Conservation (phyloP, 2,329 filamentous ascomycete species). For the Colletotrichum sp. region DNA sequence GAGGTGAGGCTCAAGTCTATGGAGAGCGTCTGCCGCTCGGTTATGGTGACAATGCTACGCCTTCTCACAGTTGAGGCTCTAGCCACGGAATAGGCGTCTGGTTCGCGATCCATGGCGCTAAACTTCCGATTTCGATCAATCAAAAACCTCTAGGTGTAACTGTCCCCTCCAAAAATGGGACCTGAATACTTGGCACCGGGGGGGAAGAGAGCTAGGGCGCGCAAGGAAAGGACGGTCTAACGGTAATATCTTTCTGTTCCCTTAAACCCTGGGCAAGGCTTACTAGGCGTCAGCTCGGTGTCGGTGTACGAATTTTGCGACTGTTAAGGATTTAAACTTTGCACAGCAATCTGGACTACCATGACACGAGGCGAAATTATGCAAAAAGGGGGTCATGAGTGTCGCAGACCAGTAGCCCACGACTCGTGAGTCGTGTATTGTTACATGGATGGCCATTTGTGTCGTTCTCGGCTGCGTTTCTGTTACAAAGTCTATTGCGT, state of each 20-base stretch:
- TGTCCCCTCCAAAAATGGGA: not conserved
- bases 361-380: not conserved
- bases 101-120: not conserved
- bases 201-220: not conserved
- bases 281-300: not conserved
- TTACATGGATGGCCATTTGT: not conserved
- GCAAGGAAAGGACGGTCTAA: not conserved
- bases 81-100: not conserved
- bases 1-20: not conserved
- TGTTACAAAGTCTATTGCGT: not conserved
- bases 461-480: not conserved
- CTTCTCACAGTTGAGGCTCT: not conserved
- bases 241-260: not conserved
- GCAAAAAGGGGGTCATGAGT: not conserved
- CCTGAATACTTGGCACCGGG: not conserved
- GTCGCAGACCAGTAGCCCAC: not conserved
- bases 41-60: not conserved
- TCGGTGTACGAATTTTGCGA: not conserved
- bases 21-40: not conserved
- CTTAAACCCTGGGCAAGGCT: not conserved
- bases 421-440: not conserved
- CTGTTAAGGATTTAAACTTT: not conserved
- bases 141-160: no score
- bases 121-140: not conserved
- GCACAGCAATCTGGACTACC: not conserved